phyloP scores from a whole-genome alignment of 257 asterid genomes.

The Phtheirospermum japonicum region DNA sequence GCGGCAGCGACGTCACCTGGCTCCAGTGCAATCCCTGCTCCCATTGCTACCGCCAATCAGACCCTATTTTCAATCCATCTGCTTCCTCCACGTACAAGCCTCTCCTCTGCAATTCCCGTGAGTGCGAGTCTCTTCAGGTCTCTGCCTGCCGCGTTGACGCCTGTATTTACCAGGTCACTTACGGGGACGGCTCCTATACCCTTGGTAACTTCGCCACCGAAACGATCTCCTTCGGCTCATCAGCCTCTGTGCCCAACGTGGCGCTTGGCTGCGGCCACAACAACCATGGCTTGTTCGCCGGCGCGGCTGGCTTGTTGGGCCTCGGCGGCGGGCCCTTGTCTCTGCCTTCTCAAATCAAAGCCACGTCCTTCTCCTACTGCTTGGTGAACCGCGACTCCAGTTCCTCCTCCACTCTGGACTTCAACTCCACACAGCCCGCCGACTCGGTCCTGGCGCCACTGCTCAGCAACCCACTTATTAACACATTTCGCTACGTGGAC shows the following conservation, averaged over 20 bases:
- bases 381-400: constrained; percentile 68
- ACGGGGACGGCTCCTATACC: constrained; percentile 76
- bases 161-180: constrained; percentile 55
- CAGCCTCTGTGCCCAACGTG: constrained; percentile 42
- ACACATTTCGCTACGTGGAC: constrained; percentile 54
- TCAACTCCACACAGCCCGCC: constrained; percentile 54
- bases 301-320: constrained; percentile 66
- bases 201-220: constrained; percentile 64
- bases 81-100: constrained; percentile 44
- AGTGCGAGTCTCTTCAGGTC: constrained; percentile 39
- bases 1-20: constrained; percentile 81
- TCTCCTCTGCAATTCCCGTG: constrained; percentile 44
- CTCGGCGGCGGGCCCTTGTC: constrained; percentile 70
- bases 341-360: constrained; percentile 59
- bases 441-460: constrained; percentile 60
- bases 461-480: constrained; percentile 29
- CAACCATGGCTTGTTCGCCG: constrained; percentile 63
- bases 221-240: constrained; percentile 52
- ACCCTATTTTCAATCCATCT: constrained; percentile 56
- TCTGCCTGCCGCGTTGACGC: constrained; percentile 37
- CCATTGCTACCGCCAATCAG: constrained; percentile 60
- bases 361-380: constrained; percentile 76
- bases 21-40: constrained; percentile 73
- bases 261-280: constrained; percentile 83
- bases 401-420: constrained; percentile 63